Evolutionary conservation across 768 basidiomycete species (phyloP).

Genomic region (Asterophora lycoperdoides): DNA sequence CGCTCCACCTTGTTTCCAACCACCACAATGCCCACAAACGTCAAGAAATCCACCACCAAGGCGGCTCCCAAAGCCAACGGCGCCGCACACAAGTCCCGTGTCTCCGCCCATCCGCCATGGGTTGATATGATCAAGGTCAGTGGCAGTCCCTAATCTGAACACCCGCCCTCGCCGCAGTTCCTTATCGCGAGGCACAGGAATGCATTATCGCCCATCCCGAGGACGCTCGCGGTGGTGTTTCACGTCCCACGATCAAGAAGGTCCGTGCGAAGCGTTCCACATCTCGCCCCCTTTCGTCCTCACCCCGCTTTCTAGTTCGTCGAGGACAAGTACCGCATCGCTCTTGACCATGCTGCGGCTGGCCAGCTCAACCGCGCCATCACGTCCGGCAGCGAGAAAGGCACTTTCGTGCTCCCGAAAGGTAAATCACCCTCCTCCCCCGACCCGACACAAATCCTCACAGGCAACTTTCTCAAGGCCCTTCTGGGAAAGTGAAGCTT

Average conservation of each 20-base stretch:
- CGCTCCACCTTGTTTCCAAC: neutral
- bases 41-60: conserved; percentile 39
- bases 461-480: conserved; percentile 19
- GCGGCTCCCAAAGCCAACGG: conserved; percentile 30
- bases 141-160: conserved; percentile 3
- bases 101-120: conserved; percentile 59
- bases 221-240: conserved; percentile 72
- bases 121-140: conserved; percentile 77
- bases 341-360: conserved; percentile 66
- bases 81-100: conserved; percentile 32
- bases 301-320: conserved; percentile 52
- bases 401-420: conserved; percentile 48
- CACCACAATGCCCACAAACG: conserved; percentile 19
- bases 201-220: conserved; percentile 70
- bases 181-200: conserved; percentile 37
- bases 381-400: conserved; percentile 44
- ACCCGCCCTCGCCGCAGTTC: conserved; percentile 9
- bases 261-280: conserved; percentile 28
- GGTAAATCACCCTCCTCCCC: conserved; percentile 23
- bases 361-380: conserved; percentile 84
- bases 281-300: conserved; percentile 11
- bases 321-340: conserved; percentile 77
- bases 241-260: conserved; percentile 80
- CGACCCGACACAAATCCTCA: conserved; percentile 6
- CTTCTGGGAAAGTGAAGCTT: conserved; percentile 35